Base-by-base conservation (phyloP, 306 rosid species). In the Purshia tridentata region DNA sequence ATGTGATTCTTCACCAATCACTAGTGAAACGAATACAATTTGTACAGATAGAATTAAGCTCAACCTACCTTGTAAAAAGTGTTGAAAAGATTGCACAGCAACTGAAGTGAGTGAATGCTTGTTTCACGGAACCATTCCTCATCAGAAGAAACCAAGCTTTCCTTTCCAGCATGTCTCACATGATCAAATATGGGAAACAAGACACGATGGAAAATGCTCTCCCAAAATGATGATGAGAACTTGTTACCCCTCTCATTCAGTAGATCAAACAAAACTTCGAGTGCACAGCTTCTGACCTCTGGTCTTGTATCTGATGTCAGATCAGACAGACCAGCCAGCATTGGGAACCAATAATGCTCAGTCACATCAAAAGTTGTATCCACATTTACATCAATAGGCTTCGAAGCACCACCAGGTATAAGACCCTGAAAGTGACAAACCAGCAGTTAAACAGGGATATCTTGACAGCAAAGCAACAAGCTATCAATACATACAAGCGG, bases 241-340 rank as follows among this genome's bases (percentile, higher is more conserved):
- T 95, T 95, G 88, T 72, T 83, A 70, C 99, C 99, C 82, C 99
- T 95, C 85, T 95, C 99, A 82, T 95, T 84, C 75, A 95, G 89
- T 79, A 95, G 89, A 85, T 95, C 98, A 86, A 95, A 95, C 82
- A 95, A 81, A 79, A 95, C 99, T 88, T 95, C 99, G 60, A 95
- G 93, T 0, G 93, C 98, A 77, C 99, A 95, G 85, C 95, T 92
- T 86, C 98, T 87, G 87, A 95, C 96, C 84, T 95, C 99, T 37
- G 96, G 90, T 81, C 99, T 87, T 72, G 88, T 85, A 81, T 95
- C 99, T 74, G 99, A 90, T 35, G 99, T 95, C 67, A 95, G 86
- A 82, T 95, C 99, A 70, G 99, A 95, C 46, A 95, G 87, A 80
- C 99, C 99, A 82, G 98, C 99, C 74, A 95, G 87, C 99, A 95